These are phyloP conservation scores for Kalanchoe fedtschenkoi DNA, from an alignment of 164 flowering plant genomes.

Conservation along the genomic window DNA sequence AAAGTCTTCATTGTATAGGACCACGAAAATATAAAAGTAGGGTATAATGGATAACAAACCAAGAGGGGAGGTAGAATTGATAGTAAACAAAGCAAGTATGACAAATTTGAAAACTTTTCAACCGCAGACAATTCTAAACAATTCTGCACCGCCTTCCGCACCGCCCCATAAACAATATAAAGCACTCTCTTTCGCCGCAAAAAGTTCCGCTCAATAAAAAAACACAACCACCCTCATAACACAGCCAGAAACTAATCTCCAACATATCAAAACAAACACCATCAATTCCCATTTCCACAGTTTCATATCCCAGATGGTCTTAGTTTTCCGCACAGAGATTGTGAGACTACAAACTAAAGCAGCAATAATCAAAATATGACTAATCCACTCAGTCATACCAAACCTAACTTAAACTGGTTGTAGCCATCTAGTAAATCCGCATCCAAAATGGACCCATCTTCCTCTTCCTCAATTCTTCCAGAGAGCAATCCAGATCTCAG, in stretches of 20 bases:
- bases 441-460: not conserved
- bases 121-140: too few relatives aligned
- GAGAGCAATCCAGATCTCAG: not conserved
- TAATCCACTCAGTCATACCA: slow-evolving; percentile 1
- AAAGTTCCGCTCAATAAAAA: slow-evolving; percentile 49
- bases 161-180: too few relatives aligned
- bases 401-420: slow-evolving; percentile 10
- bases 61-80: too few relatives aligned
- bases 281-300: too few relatives aligned
- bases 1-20: too few relatives aligned
- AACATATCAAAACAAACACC: slow-evolving; percentile 42
- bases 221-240: slow-evolving; percentile 38
- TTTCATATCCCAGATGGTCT: slow-evolving; percentile 27
- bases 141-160: slow-evolving; percentile 45
- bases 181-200: slow-evolving; percentile 45
- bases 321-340: slow-evolving; percentile 12
- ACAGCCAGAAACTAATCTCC: slow-evolving; percentile 41
- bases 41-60: too few relatives aligned
- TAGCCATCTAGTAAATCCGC: slow-evolving; percentile 26
- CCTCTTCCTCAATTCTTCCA: not conserved
- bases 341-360: slow-evolving; percentile 32
- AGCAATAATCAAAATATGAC: too few relatives aligned
- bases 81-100: too few relatives aligned
- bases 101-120: too few relatives aligned
- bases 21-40: too few relatives aligned